Evolutionary conservation across 495 filamentous ascomycete genomes (phyloP), one percentile per base, ranked within the genome.

Genomic region (Talaromyces borbonicus): DNA sequence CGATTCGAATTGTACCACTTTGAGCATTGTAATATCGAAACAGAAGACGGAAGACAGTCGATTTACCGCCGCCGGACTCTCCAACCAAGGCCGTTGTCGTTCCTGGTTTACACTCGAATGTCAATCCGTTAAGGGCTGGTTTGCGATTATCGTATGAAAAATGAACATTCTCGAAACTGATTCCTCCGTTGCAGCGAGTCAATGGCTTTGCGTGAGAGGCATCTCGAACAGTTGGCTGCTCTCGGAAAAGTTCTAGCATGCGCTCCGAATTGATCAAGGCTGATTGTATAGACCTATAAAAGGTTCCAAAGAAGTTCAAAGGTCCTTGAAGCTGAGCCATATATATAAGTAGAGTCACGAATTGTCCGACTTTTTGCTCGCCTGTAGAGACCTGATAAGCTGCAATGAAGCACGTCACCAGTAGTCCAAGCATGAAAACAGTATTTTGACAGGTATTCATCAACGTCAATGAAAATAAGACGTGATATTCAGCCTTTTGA

Each of bases 221-320:
- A 59, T 95, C 89, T 2, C 87, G 72, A 35, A 98, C 92, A 0
- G 89, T 95, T 5, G 92, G 92, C 52, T 87, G 79, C 57, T 90
- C 86, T 56, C 93, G 92, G 73, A 98, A 98, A 27, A 97, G 68
- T 59, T 98, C 93, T 41, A 98, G 70, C 66, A 97, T 80, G 2
- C 92, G 79, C 68, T 98, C 92, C 6, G 88, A 87, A 50, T 94
- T 96, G 56, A 98, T 96, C 84, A 98, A 83, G 42, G 89, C 86
- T 27, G 87, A 88, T 64, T 97, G 92, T 16, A 96, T 92, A 48
- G 87, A 90, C 29, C 92, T 78, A 60, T 97, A 98, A 63, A 98
- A 97, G 0, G 92, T 92, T 41, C 93, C 92, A 63, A 98, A 96
- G 73, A 93, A 98, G 62, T 95, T 95, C 53, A 98, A 73, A 7